Conservation (phyloP, 225 moss, liverwort and hornwort species). For the Antitrichia curtipendula region DNA sequence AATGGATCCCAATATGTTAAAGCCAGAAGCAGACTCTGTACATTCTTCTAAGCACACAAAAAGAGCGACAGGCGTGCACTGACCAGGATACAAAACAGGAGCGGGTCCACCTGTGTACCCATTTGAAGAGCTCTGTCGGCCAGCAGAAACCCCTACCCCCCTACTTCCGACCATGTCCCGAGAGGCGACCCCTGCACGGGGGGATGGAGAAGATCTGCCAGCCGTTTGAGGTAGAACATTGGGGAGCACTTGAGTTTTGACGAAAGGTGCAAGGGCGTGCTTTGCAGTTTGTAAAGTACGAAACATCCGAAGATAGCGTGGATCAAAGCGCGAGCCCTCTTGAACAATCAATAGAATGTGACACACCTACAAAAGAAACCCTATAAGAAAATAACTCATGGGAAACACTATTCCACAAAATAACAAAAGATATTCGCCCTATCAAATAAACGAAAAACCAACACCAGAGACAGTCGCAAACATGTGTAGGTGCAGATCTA, state of each 20-base stretch:
- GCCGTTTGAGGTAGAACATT: slow-evolving; percentile 59
- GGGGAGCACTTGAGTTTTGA: slow-evolving; percentile 85
- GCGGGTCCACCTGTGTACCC: slow-evolving; percentile 75
- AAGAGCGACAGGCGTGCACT: slow-evolving; percentile 90
- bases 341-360: slow-evolving; percentile 89
- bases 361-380: slow-evolving; percentile 58
- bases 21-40: slow-evolving; percentile 27
- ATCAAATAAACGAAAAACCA: background rate
- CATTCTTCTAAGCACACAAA: slow-evolving; percentile 83
- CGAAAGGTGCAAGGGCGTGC: slow-evolving; percentile 85
- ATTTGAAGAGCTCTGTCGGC: slow-evolving; percentile 59
- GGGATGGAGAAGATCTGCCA: slow-evolving; percentile 38
- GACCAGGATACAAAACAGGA: slow-evolving; percentile 87
- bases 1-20: background rate
- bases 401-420: background rate
- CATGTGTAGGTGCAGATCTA: background rate
- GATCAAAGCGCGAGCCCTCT: slow-evolving; percentile 80
- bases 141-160: slow-evolving; percentile 23
- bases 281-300: slow-evolving; percentile 93
- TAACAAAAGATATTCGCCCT: background rate
- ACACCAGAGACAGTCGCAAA: background rate
- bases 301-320: slow-evolving; percentile 66
- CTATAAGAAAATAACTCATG: background rate
- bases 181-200: slow-evolving; percentile 38
- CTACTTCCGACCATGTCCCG: slow-evolving; percentile 51